These are phyloP conservation scores for Aspergillus homomorphus DNA, from an alignment of 495 filamentous ascomycete genomes.

Conservation along the genomic window DNA sequence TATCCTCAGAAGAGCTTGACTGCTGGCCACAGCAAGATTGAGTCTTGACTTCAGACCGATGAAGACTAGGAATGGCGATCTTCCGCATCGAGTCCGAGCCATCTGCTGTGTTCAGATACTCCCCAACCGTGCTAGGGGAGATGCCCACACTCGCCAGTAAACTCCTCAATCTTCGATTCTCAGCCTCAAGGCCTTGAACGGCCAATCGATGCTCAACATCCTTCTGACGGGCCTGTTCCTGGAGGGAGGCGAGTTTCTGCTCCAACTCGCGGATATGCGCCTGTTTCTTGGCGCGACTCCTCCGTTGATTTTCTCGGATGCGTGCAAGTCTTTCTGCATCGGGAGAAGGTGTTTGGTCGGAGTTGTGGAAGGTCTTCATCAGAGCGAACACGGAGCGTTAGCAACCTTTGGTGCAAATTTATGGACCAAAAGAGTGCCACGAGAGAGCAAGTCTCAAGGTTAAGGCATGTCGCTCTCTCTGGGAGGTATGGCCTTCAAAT, in stretches of 20 bases:
- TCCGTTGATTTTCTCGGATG: conserved; percentile 78
- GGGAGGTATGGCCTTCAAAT: no score
- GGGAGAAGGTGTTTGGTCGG: conserved; percentile 23
- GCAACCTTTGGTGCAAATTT: no score
- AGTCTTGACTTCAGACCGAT: conserved; percentile 4
- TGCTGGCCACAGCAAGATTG: background rate
- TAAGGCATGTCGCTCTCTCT: no score
- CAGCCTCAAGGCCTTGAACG: conserved; percentile 37
- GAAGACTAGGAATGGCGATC: conserved; percentile 40
- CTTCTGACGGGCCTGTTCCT: conserved; percentile 38
- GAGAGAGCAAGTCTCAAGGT: no score
- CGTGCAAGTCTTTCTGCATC: conserved; percentile 37
- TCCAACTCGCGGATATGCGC: conserved; percentile 74
- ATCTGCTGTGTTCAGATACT: conserved; percentile 27
- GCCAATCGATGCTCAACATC: conserved; percentile 38
- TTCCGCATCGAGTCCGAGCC: conserved; percentile 26
- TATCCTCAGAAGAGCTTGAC: background rate
- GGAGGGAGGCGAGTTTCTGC: conserved; percentile 55
- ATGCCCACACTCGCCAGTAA: conserved; percentile 30
- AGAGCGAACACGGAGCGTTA: background rate
- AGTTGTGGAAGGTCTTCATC: background rate
- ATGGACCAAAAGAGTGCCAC: no score
- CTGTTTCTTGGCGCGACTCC: conserved; percentile 70
- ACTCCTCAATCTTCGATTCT: conserved; percentile 33
- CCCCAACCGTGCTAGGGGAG: conserved; percentile 24